Base-by-base conservation (phyloP, 163 green algal species). In the Botryococcus braunii region DNA sequence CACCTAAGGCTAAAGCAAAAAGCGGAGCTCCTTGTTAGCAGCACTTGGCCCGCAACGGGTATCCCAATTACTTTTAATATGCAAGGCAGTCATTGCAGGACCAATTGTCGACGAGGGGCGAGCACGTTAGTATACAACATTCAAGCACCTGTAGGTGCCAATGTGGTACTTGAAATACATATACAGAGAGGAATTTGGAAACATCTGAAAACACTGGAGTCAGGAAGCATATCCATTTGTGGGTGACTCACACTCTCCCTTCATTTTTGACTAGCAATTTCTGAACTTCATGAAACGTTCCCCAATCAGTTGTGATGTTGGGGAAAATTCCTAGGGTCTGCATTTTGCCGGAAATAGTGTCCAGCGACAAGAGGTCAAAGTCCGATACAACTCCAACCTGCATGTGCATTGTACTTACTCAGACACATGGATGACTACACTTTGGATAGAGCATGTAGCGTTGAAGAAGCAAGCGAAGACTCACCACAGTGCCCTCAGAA, bases 341-440 rank as follows among this genome's bases (percentile, higher is more conserved):
- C 65, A 73, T 71, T 11, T 68, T 60, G 1, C 68, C 72, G 23
- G 52, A 65, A 1, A 78, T 67, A 37, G 57, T 61, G 52, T 79
- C 74, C 60, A 79, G 52, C 0, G 68, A 69, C n/a, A 79, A 46
- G 50, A 79, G 52, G 46, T 79, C 74, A 40, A 68, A 79, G 60
- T 79, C 74, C n/a, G 74, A 79, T 36, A 79, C 74, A 13, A 79
- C 69, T 13, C 74, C 74, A 3, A 78, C 68, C 69, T 74, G 57
- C 59, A 63, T 21, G 36, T 3, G 23, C 7, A 11, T 23, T n/a
- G n/a, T n/a, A 57, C 3, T 43, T 7, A 11, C 29, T 61, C 17
- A 23, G 8, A 32, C 7, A 38, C 11, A 61, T 25, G 9, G 50
- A 25, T 32, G 34, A 32, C 50, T 38, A 35, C 11, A 61, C 50